phyloP scores from a whole-genome alignment of 306 rosid species.

The Heteromeles arbutifolia region DNA sequence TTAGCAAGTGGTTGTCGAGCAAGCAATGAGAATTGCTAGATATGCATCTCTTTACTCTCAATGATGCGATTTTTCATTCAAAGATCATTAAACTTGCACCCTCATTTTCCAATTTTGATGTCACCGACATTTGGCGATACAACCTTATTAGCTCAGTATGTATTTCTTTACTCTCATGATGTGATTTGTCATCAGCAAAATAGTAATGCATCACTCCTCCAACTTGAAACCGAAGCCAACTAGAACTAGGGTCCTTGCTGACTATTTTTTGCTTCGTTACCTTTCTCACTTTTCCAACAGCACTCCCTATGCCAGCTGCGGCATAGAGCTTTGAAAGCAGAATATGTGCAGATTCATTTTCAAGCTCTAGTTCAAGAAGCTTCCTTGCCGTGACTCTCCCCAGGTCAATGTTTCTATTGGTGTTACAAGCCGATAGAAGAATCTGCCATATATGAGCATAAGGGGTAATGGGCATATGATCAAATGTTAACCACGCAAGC shows the following conservation, averaged over 20 bases:
- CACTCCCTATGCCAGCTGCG: background rate
- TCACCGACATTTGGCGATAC: background rate
- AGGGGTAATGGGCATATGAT: slow-evolving; percentile 4
- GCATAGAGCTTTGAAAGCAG: background rate
- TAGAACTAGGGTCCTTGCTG: background rate
- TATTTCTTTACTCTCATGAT: background rate
- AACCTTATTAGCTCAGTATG: background rate
- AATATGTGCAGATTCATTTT: background rate
- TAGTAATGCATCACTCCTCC: background rate
- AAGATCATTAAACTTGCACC: background rate
- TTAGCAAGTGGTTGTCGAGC: background rate
- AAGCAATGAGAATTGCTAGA: background rate
- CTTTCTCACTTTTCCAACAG: background rate
- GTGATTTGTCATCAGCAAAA: background rate
- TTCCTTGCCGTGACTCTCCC: background rate
- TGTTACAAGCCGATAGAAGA: background rate
- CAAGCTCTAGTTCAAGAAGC: background rate
- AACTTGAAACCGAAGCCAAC: slow-evolving; percentile 1
- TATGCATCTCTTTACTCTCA: too few relatives aligned
- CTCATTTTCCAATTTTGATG: background rate
- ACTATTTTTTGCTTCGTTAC: background rate
- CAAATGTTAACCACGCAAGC: slow-evolving; percentile 9
- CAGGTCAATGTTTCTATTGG: background rate
- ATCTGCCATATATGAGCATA: slow-evolving; percentile 11
- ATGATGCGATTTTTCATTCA: background rate